Evolutionary conservation across 2,329 filamentous ascomycete species (phyloP).

Genomic region (Sarocladium strictum): DNA sequence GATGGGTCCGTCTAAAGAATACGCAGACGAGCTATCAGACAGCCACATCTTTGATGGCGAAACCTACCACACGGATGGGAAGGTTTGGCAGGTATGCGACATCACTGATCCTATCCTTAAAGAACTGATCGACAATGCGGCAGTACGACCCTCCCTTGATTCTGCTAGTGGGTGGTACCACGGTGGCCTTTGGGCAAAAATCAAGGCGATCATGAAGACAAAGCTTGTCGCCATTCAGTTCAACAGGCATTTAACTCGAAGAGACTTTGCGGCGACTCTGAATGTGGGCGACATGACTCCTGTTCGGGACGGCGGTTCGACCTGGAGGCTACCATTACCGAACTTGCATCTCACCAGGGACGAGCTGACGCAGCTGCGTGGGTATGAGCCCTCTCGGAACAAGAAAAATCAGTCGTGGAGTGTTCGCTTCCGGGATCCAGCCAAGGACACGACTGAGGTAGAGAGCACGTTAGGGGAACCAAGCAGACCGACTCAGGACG

Average conservation of each 20-base stretch:
- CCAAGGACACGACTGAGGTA: background rate
- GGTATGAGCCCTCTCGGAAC: conserved; percentile 28
- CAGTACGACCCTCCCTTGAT: conserved; percentile 54
- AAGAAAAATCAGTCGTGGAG: conserved; percentile 23
- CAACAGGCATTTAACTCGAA: conserved; percentile 39
- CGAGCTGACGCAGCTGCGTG: conserved; percentile 28
- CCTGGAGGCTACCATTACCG: conserved; percentile 26
- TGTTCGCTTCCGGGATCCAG: background rate
- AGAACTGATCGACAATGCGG: conserved; percentile 57
- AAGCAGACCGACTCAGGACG: conserved; percentile 6
- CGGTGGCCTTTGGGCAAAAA: conserved; percentile 75
- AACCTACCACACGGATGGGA: conserved; percentile 69
- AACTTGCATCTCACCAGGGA: conserved; percentile 29
- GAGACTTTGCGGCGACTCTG: conserved; percentile 29
- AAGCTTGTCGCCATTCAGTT: conserved; percentile 69
- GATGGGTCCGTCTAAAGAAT: conserved; percentile 32
- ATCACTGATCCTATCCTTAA: conserved; percentile 73
- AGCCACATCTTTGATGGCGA: conserved; percentile 81
- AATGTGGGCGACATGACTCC: conserved; percentile 29
- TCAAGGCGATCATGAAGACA: conserved; percentile 79
- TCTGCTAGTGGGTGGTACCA: conserved; percentile 76
- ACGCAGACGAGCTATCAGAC: conserved; percentile 32
- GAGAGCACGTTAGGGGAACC: background rate
- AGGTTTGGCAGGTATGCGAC: conserved; percentile 93
- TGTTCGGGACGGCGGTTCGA: conserved; percentile 15